Base-by-base conservation (phyloP, 371 early-diverging fungal species). In the Mortierella sp. region DNA sequence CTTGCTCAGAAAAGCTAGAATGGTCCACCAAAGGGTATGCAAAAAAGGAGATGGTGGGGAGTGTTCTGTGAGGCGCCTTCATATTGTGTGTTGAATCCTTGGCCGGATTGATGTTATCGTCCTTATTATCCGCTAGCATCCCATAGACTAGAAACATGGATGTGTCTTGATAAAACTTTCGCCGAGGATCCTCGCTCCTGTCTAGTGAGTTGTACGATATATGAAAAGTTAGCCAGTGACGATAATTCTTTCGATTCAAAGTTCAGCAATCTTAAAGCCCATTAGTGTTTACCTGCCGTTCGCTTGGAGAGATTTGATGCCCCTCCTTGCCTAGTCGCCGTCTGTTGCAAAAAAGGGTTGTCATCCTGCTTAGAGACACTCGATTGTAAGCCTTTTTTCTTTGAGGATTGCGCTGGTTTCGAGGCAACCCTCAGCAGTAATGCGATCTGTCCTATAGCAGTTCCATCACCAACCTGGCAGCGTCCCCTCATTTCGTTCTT, bases 111-210 rank as follows among this genome's bases (percentile, higher is more conserved):
- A 17, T 40, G 65, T 45, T 31, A 22, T n/a, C 42, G 10, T 28
- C 47, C 2, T 37, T 66, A 23, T 63, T 59, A 8, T 56, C 68
- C 17, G n/a, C 15, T 5, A 77, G 55, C 28, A 53, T 53, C 6
- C 72, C 72, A 23, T 77, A 77, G 15, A 77, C 68, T 28, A 77
- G 23, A 31, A 77, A 77, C 72, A 72, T 71, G 17, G 60, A 37
- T 15, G 68, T 51, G 1, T 68, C 77, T 55, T 77, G 67, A 28
- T 61, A 66, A 7, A 66, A n/a, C 31, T 45, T 61, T 17, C 37
- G 45, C 26, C 58, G 61, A 17, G 35, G 57, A 51, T 56, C 61
- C 13, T 29, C 55, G 12, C 32, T 29, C 23, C 4, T 34, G 34
- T 53, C 59, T 47, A 13, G 9, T 10, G 23, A 32, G 45, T 62